These are phyloP conservation scores for Saccharomycopsis babjevae DNA, from an alignment of 805 yeast species.

Conservation along the genomic window DNA sequence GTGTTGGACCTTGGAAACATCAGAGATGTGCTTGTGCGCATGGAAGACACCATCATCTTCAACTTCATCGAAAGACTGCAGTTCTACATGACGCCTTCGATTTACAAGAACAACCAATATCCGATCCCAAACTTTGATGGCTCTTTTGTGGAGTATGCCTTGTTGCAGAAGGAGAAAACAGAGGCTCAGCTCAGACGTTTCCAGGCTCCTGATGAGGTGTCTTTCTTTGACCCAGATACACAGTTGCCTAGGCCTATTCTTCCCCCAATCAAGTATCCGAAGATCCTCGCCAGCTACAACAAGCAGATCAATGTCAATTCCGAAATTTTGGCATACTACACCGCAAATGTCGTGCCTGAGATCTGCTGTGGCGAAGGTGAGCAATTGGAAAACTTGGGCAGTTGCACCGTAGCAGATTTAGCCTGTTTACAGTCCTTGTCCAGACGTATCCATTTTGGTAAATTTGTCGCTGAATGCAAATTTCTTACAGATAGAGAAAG, in stretches of 20 bases:
- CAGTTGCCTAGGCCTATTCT: conserved; percentile 57
- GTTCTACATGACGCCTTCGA: conserved; percentile 63
- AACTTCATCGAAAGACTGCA: conserved; percentile 89
- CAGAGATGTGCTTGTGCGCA: conserved; percentile 72
- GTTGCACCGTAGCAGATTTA: conserved; percentile 76
- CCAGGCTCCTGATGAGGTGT: conserved; percentile 89
- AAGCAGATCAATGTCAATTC: conserved; percentile 67
- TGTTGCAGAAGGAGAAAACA: conserved; percentile 60
- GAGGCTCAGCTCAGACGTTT: conserved; percentile 80
- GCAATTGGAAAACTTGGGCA: conserved; percentile 78
- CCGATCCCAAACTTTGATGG: conserved; percentile 62
- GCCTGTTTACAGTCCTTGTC: conserved; percentile 82
- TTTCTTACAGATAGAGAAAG: conserved; percentile 55
- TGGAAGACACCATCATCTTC: conserved; percentile 95
- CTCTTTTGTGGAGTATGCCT: conserved; percentile 79
- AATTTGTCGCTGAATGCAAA: conserved; percentile 95
- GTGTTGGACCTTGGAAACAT: conserved; percentile 76
- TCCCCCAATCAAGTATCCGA: conserved; percentile 74
- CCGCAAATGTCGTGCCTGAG: conserved; percentile 63
- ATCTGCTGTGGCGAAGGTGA: conserved; percentile 60
- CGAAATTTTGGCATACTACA: conserved; percentile 58
- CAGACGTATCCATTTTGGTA: conserved; percentile 92
- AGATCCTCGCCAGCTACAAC: conserved; percentile 62
- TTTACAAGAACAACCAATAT: conserved; percentile 51
- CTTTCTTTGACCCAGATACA: conserved; percentile 66